phyloP scores from a whole-genome alignment of 108 stramenopile species.

The Cyclotella cryptica region DNA sequence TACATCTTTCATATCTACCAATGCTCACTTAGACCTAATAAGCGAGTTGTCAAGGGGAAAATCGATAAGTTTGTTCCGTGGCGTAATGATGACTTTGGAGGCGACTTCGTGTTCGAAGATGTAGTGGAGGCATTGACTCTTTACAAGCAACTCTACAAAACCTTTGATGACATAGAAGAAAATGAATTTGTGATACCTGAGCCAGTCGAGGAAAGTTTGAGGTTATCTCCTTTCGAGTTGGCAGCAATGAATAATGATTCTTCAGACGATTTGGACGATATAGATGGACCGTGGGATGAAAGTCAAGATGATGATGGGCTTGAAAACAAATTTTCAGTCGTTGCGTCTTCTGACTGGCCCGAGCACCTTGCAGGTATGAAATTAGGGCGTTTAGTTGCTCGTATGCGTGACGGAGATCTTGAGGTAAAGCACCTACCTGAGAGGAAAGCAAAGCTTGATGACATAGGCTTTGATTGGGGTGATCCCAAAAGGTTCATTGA shows the following conservation, averaged over 20 bases:
- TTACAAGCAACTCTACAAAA: conserved; percentile 72
- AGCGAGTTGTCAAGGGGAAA: conserved; percentile 71
- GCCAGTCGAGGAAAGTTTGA: conserved; percentile 57
- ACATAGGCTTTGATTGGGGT: conserved; percentile 92
- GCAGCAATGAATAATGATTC: conserved; percentile 58
- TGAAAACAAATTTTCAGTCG: conserved; percentile 33
- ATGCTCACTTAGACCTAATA: conserved; percentile 45
- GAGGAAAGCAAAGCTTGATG: conserved; percentile 82
- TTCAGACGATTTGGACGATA: conserved; percentile 53
- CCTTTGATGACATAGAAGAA: conserved; percentile 70
- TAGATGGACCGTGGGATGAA: conserved; percentile 43
- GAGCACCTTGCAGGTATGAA: conserved; percentile 85
- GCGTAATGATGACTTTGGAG: conserved; percentile 91
- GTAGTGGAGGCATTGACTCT: conserved; percentile 86
- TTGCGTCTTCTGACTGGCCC: conserved; percentile 69
- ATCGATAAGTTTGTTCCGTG: conserved; percentile 76
- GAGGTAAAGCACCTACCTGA: conserved; percentile 85
- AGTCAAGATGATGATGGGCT: conserved; percentile 26
- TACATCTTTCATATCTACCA: not conserved
- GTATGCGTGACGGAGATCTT: conserved; percentile 88
- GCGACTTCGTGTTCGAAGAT: conserved; percentile 88
- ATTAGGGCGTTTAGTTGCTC: conserved; percentile 73
- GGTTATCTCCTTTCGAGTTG: conserved; percentile 50
- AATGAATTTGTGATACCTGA: conserved; percentile 74
- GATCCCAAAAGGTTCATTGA: conserved; percentile 80